Conservation (phyloP, 192 early-diverging fungal genomes). For the Coemansia sp. region DNA sequence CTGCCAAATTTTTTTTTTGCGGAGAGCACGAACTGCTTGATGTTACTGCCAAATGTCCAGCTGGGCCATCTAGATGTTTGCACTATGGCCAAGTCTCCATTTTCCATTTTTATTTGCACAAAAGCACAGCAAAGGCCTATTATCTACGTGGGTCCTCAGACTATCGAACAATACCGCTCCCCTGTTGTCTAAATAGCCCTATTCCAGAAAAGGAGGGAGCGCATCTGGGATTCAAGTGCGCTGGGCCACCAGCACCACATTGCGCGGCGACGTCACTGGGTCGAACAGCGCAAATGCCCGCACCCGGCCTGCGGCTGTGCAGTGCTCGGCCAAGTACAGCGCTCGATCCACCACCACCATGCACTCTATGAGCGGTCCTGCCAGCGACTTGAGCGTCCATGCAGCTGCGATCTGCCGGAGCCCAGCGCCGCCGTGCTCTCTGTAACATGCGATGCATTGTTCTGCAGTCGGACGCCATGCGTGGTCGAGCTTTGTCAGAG, state of each 20-base stretch:
- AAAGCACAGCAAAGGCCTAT: neutral
- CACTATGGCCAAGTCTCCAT: neutral
- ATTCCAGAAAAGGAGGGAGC: conserved; percentile 4
- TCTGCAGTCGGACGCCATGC: conserved; percentile 39
- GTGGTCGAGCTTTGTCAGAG: conserved; percentile 59
- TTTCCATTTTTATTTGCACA: conserved; percentile 1
- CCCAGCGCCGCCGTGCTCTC: conserved; percentile 27
- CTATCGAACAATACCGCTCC: neutral
- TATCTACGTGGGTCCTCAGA: conserved; percentile 2
- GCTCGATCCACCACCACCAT: conserved; percentile 79
- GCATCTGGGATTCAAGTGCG: conserved; percentile 14
- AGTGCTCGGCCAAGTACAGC: conserved; percentile 60
- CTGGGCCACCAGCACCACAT: conserved; percentile 40
- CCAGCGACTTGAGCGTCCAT: conserved; percentile 79
- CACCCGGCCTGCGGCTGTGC: conserved; percentile 21
- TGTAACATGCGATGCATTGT: conserved; percentile 35
- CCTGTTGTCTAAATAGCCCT: conserved; percentile 5
- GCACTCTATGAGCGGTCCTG: conserved; percentile 74
- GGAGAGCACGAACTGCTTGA: neutral
- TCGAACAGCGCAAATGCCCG: conserved; percentile 47
- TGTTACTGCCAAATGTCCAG: neutral
- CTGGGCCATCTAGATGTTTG: neutral
- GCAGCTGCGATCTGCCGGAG: conserved; percentile 68
- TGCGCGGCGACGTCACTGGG: conserved; percentile 44
- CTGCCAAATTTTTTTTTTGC: no score